phyloP scores from a whole-genome alignment of 495 filamentous ascomycete species.

The Hapsidospora chrysogenum region DNA sequence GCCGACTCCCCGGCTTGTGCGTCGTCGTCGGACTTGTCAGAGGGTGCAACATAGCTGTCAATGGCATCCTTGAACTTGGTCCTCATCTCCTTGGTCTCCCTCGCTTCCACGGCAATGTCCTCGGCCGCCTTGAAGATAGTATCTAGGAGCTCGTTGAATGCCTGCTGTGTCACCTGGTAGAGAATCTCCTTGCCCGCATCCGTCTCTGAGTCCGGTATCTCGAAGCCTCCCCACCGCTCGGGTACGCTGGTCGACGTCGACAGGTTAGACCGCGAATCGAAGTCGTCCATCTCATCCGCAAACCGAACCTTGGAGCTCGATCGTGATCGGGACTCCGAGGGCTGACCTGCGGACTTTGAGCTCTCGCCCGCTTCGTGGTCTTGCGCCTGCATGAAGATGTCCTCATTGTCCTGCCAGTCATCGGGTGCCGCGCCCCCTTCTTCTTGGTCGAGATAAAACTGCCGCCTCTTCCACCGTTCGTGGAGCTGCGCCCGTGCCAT shows the following conservation, averaged over 20 bases:
- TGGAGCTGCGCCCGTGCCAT: slow-evolving; percentile 37
- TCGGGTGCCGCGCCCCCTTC: slow-evolving; percentile 48
- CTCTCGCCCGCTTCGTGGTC: slow-evolving; percentile 11
- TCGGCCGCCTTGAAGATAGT: slow-evolving; percentile 69
- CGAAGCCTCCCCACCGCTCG: slow-evolving; percentile 70
- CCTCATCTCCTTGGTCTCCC: slow-evolving; percentile 44
- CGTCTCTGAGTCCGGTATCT: slow-evolving; percentile 62
- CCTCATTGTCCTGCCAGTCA: slow-evolving; percentile 48
- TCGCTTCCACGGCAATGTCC: slow-evolving; percentile 52
- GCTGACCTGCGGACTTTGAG: slow-evolving; percentile 22
- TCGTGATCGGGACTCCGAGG: slow-evolving; percentile 49
- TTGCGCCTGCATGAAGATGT: slow-evolving; percentile 20
- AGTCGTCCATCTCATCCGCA: slow-evolving; percentile 56
- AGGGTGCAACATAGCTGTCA: slow-evolving; percentile 28
- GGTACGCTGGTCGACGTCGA: slow-evolving; percentile 69
- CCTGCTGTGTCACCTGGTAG: slow-evolving; percentile 78
- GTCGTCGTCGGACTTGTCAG: slow-evolving; percentile 12
- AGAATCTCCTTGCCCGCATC: slow-evolving; percentile 79
- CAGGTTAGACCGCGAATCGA: slow-evolving; percentile 62
- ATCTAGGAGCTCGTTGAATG: slow-evolving; percentile 76
- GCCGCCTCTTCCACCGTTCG: slow-evolving; percentile 55
- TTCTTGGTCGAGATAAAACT: slow-evolving; percentile 70
- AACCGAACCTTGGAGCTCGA: slow-evolving; percentile 79
- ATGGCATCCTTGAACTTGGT: slow-evolving; percentile 30
- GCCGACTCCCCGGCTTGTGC: slow-evolving; percentile 4